These are phyloP conservation scores for Aphanomyces astaci DNA, from an alignment of 352 stramenopile genomes.

Conservation along the genomic window DNA sequence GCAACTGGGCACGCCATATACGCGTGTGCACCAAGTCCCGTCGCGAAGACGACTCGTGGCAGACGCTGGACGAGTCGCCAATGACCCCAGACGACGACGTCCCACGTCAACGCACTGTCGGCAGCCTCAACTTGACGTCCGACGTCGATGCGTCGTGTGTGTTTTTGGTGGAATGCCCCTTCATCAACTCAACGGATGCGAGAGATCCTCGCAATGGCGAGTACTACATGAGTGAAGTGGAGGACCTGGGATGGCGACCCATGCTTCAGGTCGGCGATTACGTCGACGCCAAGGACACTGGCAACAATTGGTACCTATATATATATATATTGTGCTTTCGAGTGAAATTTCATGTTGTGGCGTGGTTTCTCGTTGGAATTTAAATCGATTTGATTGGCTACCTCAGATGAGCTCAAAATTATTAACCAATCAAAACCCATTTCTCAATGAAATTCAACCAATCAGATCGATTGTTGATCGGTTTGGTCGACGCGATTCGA, in stretches of 20 bases:
- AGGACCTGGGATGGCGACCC: conserved; percentile 52
- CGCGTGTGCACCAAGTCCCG: conserved; percentile 6
- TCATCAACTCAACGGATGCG: conserved; percentile 19
- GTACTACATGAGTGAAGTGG: conserved; percentile 54
- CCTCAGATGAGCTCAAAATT: no score
- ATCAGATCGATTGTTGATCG: no score
- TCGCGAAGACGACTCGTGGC: not conserved
- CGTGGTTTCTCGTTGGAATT: no score
- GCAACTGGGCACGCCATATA: not conserved
- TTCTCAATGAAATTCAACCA: no score
- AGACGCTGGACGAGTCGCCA: conserved; percentile 1
- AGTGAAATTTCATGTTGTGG: no score
- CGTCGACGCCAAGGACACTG: conserved; percentile 65
- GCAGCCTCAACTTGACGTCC: conserved; percentile 44
- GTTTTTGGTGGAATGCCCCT: conserved; percentile 51
- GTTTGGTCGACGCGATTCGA: no score
- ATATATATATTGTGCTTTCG: no score
- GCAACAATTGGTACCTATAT: conserved; percentile 63
- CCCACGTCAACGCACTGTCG: conserved; percentile 24
- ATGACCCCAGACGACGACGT: not conserved
- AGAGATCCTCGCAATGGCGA: conserved; percentile 42
- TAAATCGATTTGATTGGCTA: no score
- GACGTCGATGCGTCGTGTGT: conserved; percentile 56
- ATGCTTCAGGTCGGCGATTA: conserved; percentile 44
- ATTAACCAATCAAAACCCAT: no score